A percentile compares a stretch with the other conserved stretches of the same genome.
These are phyloP conservation scores for Chaetomium strumarium DNA, from an alignment of 2,329 filamentous ascomycete genomes.

Conservation along the genomic window DNA sequence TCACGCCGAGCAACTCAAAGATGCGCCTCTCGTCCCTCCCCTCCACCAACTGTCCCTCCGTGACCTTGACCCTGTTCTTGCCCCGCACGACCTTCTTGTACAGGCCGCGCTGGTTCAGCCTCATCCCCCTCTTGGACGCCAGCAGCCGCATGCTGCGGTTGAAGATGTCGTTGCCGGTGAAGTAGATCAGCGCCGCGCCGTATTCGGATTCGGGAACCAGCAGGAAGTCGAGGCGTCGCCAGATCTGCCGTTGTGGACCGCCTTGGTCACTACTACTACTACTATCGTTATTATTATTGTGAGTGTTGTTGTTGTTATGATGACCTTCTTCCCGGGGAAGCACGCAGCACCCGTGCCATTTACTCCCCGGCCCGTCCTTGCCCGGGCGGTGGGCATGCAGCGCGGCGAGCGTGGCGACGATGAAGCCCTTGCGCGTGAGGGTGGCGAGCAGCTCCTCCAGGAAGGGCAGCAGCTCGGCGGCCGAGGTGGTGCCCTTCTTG, in stretches of 20 bases:
- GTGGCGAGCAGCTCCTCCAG: constrained; percentile 56
- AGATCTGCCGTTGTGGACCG: constrained; percentile 38
- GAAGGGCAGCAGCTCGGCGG: constrained; percentile 54
- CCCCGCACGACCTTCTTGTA: constrained; percentile 65
- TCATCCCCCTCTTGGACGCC: constrained; percentile 74
- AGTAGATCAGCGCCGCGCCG: constrained; percentile 86
- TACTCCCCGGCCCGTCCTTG: constrained; percentile 53
- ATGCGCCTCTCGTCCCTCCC: constrained; percentile 70
- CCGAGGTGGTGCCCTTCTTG: constrained; percentile 49
- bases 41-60: constrained; percentile 66
- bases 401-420: constrained; percentile 64
- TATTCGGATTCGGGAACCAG: constrained; percentile 74
- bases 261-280: constrained; percentile 23
- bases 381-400: constrained; percentile 31
- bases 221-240: constrained; percentile 80
- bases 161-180: constrained; percentile 93
- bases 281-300: no score
- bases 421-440: constrained; percentile 57
- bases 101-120: constrained; percentile 77
- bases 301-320: no score
- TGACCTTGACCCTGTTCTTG: constrained; percentile 51
- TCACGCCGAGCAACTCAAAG: constrained; percentile 75
- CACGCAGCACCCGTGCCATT: constrained; percentile 84
- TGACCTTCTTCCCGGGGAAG: constrained; percentile 52
- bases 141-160: constrained; percentile 75